Conservation (phyloP, 371 early-diverging fungal genomes). For the Apophysomyces ossiformis region DNA sequence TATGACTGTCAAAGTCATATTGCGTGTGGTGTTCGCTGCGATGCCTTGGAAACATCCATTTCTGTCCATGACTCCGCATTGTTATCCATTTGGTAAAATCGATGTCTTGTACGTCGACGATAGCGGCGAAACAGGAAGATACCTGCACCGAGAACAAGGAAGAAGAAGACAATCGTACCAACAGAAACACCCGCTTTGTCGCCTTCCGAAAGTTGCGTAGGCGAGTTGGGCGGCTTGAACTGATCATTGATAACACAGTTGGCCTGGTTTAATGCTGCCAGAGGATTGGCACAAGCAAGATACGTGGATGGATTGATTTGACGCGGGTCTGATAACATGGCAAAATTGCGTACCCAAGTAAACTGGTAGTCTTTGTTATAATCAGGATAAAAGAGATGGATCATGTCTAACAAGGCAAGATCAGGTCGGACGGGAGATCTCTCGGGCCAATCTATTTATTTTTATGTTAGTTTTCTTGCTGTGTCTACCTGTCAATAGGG, state of each 20-base stretch:
- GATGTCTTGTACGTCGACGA: conserved; percentile 10
- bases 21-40: not conserved
- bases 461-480: not conserved
- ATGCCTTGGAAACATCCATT: not conserved
- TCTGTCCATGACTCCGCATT: not conserved
- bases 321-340: not conserved
- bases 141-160: conserved; percentile 20
- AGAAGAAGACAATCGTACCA: conserved; percentile 38
- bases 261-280: not conserved
- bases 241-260: conserved; percentile 6
- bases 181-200: conserved; percentile 48
- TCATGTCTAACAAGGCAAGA: conserved; percentile 13
- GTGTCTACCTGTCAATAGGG: not conserved
- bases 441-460: conserved; percentile 10
- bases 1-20: not conserved
- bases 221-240: not conserved
- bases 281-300: not conserved
- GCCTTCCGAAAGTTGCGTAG: conserved; percentile 28
- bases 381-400: conserved; percentile 11
- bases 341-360: conserved; percentile 13
- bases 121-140: conserved; percentile 23
- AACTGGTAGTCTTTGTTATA: conserved; percentile 10
- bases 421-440: conserved; percentile 14
- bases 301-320: not conserved
- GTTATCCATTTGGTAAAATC: not conserved